Conservation (phyloP, 2,329 filamentous ascomycete genomes). For the Daldinia eschscholtzii region DNA sequence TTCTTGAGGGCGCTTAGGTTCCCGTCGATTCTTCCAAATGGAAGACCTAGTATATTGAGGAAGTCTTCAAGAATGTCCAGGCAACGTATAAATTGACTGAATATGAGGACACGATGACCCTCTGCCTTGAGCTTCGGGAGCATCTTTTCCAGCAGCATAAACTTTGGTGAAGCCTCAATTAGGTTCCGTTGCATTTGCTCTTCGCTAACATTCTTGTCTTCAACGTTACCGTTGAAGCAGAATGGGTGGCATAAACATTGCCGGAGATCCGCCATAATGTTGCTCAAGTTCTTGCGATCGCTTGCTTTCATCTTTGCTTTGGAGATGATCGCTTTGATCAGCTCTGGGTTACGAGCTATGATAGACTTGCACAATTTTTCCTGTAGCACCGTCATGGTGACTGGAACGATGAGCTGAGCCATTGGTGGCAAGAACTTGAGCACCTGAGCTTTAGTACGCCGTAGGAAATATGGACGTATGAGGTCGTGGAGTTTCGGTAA, state of each 20-base stretch:
- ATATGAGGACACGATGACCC: slow-evolving; percentile 92
- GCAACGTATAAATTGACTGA: slow-evolving; percentile 93
- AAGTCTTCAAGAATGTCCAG: slow-evolving; percentile 95
- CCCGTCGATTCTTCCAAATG: slow-evolving; percentile 88
- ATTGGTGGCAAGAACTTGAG: slow-evolving; percentile 93
- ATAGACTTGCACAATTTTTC: slow-evolving; percentile 96
- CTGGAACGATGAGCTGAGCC: slow-evolving; percentile 92
- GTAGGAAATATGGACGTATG: slow-evolving; percentile 78
- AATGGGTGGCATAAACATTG: slow-evolving; percentile 98
- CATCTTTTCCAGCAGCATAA: slow-evolving; percentile 85
- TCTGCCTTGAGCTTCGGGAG: slow-evolving; percentile 86
- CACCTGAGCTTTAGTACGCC: slow-evolving; percentile 89
- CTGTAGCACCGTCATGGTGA: slow-evolving; percentile 95
- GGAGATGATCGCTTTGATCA: slow-evolving; percentile 89
- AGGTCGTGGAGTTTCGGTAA: slow-evolving; percentile 83
- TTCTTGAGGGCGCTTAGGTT: slow-evolving; percentile 84
- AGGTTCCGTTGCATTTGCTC: slow-evolving; percentile 80
- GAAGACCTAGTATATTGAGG: slow-evolving; percentile 77
- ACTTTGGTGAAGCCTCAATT: slow-evolving; percentile 90
- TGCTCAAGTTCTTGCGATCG: slow-evolving; percentile 87
- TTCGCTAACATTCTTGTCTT: slow-evolving; percentile 76
- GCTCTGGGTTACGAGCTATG: slow-evolving; percentile 86
- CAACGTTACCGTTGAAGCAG: slow-evolving; percentile 89
- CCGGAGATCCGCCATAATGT: slow-evolving; percentile 93
- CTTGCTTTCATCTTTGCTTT: slow-evolving; percentile 73